These are phyloP conservation scores for Diaporthe sp. DNA, from an alignment of 2,329 filamentous ascomycete genomes.

Conservation along the genomic window DNA sequence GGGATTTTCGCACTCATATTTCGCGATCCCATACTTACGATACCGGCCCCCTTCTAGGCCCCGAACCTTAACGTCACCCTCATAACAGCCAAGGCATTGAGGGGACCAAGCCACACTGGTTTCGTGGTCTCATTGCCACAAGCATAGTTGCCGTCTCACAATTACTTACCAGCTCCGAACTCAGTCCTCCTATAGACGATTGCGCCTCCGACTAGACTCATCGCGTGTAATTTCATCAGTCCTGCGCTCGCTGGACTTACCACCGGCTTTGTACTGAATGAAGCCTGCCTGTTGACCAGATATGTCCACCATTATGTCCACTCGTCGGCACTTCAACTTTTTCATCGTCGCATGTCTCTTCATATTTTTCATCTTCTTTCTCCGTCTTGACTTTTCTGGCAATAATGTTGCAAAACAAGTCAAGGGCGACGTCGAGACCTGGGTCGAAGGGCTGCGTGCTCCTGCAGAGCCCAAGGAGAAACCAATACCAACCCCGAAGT, in stretches of 20 bases:
- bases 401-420: constrained; percentile 10
- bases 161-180: too few relatives aligned
- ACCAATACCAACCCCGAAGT: constrained; percentile 36
- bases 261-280: too few relatives aligned
- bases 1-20: background rate
- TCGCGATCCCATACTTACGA: background rate
- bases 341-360: constrained; percentile 27
- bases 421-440: constrained; percentile 17
- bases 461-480: background rate
- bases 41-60: background rate
- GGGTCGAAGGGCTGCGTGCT: background rate
- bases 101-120: background rate
- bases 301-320: constrained; percentile 29
- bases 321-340: constrained; percentile 20
- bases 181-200: background rate
- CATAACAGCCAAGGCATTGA: background rate
- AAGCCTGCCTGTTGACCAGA: too few relatives aligned
- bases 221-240: background rate
- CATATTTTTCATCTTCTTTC: constrained; percentile 25
- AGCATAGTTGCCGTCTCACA: background rate
- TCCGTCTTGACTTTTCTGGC: constrained; percentile 19
- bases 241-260: background rate
- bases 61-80: background rate
- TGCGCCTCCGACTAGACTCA: too few relatives aligned
- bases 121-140: background rate